phyloP scores from a whole-genome alignment of 2,329 filamentous ascomycete genomes.

The Trichoderma polysporum region DNA sequence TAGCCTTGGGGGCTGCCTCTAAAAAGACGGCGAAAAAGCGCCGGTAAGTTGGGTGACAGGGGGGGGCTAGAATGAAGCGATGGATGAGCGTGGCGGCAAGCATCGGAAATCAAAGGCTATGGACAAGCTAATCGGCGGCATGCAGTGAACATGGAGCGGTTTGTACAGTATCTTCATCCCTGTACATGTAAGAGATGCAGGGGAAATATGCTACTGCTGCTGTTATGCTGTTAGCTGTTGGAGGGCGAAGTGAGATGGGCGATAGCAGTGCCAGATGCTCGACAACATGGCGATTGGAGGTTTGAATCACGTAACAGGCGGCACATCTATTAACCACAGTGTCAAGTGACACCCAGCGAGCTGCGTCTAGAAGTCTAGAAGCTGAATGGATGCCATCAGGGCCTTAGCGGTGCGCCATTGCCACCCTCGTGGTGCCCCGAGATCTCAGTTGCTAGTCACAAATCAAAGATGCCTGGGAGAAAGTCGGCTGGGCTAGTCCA shows the following conservation, averaged over 20 bases:
- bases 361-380: not conserved
- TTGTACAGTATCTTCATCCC: not conserved
- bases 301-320: not conserved
- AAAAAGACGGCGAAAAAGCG: not conserved
- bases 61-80: not conserved
- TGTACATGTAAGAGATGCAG: not conserved
- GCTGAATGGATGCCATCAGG: not conserved
- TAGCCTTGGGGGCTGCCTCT: not conserved
- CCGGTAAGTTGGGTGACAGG: not conserved
- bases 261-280: not conserved
- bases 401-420: constrained; percentile 5
- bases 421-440: not conserved
- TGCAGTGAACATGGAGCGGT: not conserved
- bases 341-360: not conserved
- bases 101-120: constrained; percentile 5
- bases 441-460: constrained; percentile 10
- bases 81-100: not conserved
- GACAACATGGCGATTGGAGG: not conserved
- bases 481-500: not conserved
- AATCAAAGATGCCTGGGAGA: constrained; percentile 12
- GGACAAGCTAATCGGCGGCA: not conserved
- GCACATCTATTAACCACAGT: constrained; percentile 3
- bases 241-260: not conserved
- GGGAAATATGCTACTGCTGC: too few species aligned
- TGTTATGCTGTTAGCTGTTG: too few species aligned